Evolutionary conservation across 371 early-diverging fungal genomes (phyloP).

Genomic region (Apophysomyces sp.): DNA sequence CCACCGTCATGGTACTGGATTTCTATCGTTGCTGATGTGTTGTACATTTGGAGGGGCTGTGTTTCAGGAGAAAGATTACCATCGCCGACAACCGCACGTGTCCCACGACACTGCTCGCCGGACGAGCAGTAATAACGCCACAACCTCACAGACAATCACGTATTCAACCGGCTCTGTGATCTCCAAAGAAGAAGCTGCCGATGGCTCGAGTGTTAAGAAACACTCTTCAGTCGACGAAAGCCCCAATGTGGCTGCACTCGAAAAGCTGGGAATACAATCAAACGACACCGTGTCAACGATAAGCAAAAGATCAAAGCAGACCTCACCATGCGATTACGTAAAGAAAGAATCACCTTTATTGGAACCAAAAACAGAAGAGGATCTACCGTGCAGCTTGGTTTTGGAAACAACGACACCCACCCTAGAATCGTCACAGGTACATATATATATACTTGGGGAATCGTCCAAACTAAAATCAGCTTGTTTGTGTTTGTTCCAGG

Average conservation of each 20-base stretch:
- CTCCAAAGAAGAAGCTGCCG: constrained; percentile 7
- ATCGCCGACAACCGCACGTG: background rate
- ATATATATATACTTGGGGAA: background rate
- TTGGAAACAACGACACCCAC: constrained; percentile 4
- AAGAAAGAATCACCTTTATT: background rate
- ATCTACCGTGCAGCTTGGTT: background rate
- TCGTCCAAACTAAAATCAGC: background rate
- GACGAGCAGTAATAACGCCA: constrained; percentile 12
- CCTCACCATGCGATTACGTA: background rate
- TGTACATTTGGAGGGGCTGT: constrained; percentile 19
- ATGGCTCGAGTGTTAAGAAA: background rate
- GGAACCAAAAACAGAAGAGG: background rate
- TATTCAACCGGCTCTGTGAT: constrained; percentile 12
- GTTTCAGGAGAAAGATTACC: constrained; percentile 7
- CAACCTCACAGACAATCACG: constrained; percentile 15
- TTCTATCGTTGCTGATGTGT: constrained; percentile 20
- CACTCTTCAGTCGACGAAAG: background rate
- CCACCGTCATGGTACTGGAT: constrained; percentile 15
- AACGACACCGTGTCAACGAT: background rate
- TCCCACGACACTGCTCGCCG: constrained; percentile 3
- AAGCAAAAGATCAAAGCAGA: background rate
- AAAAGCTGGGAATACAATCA: background rate
- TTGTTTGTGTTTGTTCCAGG: constrained; percentile 11
- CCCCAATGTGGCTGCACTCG: background rate
- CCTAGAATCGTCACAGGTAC: constrained; percentile 3